These are phyloP conservation scores for Phytophthora aleatoria DNA, from an alignment of 352 stramenopile species.

Conservation along the genomic window DNA sequence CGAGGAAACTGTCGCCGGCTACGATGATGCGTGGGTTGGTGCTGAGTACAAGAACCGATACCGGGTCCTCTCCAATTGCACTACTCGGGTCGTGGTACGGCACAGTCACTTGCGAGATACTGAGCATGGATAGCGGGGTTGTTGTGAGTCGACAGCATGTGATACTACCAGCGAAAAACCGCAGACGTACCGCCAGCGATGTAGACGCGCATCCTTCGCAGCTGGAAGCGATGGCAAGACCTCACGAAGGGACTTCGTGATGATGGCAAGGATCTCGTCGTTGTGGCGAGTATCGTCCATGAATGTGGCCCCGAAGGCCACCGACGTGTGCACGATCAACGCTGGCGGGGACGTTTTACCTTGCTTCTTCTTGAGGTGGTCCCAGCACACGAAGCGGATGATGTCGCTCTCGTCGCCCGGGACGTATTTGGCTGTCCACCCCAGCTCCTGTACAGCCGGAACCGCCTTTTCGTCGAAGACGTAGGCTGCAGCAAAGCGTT, in stretches of 20 bases:
- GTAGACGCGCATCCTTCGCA: slow-evolving; percentile 51
- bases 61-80: slow-evolving; percentile 11
- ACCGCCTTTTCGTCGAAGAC: slow-evolving; percentile 59
- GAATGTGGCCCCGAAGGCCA: slow-evolving; percentile 57
- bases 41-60: slow-evolving; percentile 46
- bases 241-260: slow-evolving; percentile 54
- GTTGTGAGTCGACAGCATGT: slow-evolving; percentile 10
- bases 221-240: slow-evolving; percentile 60
- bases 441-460: slow-evolving; percentile 41
- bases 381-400: slow-evolving; percentile 81
- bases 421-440: slow-evolving; percentile 75
- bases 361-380: slow-evolving; percentile 76
- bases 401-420: slow-evolving; percentile 55
- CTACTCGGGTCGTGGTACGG: slow-evolving; percentile 41
- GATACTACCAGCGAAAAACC: background rate
- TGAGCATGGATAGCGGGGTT: slow-evolving; percentile 14
- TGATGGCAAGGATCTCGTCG: slow-evolving; percentile 57
- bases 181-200: slow-evolving; percentile 67
- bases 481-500: slow-evolving; percentile 69
- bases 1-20: slow-evolving; percentile 68
- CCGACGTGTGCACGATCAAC: slow-evolving; percentile 72
- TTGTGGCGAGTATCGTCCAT: slow-evolving; percentile 63
- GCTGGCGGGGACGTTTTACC: slow-evolving; percentile 12
- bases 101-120: slow-evolving; percentile 69
- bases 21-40: slow-evolving; percentile 61